Evolutionary conservation across 352 stramenopile genomes (phyloP).

Genomic region (Discostella stelligera): DNA sequence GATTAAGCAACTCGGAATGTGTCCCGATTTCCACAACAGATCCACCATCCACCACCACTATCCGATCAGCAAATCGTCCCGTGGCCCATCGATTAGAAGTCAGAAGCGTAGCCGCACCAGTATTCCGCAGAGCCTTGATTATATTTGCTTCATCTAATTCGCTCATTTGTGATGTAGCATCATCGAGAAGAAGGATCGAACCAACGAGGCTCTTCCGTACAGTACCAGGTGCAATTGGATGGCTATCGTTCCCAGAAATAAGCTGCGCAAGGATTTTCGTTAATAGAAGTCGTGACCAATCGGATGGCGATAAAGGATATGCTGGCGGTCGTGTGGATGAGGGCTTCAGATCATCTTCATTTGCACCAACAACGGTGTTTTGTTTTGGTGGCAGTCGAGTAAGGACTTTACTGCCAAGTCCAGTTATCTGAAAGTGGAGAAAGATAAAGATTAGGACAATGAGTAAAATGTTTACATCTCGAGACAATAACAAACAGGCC

Average conservation of each 20-base stretch:
- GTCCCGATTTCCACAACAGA: slow-evolving; percentile 74
- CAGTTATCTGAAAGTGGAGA: slow-evolving; percentile 56
- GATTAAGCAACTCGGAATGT: slow-evolving; percentile 67
- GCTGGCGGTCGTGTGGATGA: slow-evolving; percentile 54
- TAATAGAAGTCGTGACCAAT: slow-evolving; percentile 78
- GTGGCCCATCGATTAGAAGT: slow-evolving; percentile 71
- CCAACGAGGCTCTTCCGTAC: slow-evolving; percentile 72
- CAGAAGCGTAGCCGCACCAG: slow-evolving; percentile 70
- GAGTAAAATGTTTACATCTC: slow-evolving; percentile 1
- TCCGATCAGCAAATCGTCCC: slow-evolving; percentile 73
- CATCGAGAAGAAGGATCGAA: slow-evolving; percentile 78
- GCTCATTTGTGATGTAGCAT: slow-evolving; percentile 64
- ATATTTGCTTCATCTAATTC: slow-evolving; percentile 75
- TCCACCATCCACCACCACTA: slow-evolving; percentile 73
- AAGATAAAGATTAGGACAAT: slow-evolving; percentile 3
- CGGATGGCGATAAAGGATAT: slow-evolving; percentile 62
- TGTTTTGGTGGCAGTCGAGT: slow-evolving; percentile 67
- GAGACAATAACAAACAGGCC: neutral
- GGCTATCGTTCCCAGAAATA: slow-evolving; percentile 76
- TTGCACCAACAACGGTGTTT: slow-evolving; percentile 67
- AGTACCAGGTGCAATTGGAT: slow-evolving; percentile 41
- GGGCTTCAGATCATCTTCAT: slow-evolving; percentile 76
- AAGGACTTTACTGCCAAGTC: slow-evolving; percentile 59
- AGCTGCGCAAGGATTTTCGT: slow-evolving; percentile 73
- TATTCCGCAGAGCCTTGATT: slow-evolving; percentile 59